Conservation (phyloP, 371 early-diverging fungal genomes). For the Mortierella sp. region DNA sequence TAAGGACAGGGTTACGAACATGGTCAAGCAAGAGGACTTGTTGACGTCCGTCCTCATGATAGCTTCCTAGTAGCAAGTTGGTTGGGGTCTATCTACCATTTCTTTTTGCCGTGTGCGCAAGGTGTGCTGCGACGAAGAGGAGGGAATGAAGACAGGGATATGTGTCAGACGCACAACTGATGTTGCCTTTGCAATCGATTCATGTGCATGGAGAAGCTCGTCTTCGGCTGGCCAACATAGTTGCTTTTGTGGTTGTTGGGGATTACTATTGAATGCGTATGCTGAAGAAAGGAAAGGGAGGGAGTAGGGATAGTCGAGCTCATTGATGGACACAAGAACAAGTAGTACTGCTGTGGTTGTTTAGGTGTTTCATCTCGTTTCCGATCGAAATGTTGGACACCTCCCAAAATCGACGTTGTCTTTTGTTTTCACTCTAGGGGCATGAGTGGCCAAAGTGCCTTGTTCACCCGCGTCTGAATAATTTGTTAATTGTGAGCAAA, state of each 20-base stretch:
- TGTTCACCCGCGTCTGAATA: background rate
- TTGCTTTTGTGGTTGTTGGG: background rate
- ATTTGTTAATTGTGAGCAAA: background rate
- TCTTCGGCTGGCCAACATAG: background rate
- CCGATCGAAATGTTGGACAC: background rate
- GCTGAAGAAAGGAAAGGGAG: background rate
- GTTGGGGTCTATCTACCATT: background rate
- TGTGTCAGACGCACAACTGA: too few relatives aligned
- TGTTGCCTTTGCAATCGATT: background rate
- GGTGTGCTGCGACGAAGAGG: too few relatives aligned
- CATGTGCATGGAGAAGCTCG: background rate
- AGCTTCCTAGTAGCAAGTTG: background rate
- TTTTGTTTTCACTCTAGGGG: background rate
- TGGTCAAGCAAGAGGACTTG: background rate
- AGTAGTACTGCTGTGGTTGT: background rate
- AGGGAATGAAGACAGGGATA: too few relatives aligned
- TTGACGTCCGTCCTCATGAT: background rate
- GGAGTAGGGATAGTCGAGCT: background rate
- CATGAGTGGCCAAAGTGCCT: background rate
- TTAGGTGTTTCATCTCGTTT: background rate
- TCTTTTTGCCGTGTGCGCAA: too few relatives aligned
- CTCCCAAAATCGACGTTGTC: too few relatives aligned
- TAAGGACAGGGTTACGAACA: too few relatives aligned
- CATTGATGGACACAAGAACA: background rate
- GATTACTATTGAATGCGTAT: background rate